A percentile compares a stretch with the other conserved stretches of the same genome.
Evolutionary conservation across 257 asterid species (phyloP).

Genomic region (Cruciata laevipes): DNA sequence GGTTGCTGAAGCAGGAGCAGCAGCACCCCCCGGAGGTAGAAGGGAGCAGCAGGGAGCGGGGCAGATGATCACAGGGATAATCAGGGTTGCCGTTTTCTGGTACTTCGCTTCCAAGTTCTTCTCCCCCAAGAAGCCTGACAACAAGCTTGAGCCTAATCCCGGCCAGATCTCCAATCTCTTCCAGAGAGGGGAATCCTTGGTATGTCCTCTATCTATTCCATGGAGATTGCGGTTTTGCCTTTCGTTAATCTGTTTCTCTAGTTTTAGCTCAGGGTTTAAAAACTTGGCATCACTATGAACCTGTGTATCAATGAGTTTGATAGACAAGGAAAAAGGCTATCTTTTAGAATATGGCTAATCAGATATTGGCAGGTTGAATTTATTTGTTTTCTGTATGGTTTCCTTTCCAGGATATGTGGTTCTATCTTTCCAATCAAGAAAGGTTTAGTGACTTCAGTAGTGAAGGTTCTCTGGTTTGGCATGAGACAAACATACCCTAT

Average conservation of each 20-base stretch:
- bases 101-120: constrained; percentile 90
- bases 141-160: too few relatives aligned
- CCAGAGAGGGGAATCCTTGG: constrained; percentile 75
- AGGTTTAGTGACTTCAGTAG: constrained; percentile 65
- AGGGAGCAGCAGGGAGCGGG: constrained; percentile 48
- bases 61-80: constrained; percentile 81
- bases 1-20: constrained; percentile 51
- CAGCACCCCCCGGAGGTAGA: constrained; percentile 21
- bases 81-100: constrained; percentile 90
- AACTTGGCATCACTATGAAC: not conserved
- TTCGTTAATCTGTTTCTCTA: not conserved
- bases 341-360: not conserved
- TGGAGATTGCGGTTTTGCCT: too few relatives aligned
- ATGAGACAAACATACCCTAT: constrained; percentile 89
- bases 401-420: constrained; percentile 81
- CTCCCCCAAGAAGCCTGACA: constrained; percentile 63
- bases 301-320: not conserved
- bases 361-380: not conserved
- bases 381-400: not conserved
- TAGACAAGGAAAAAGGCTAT: not conserved
- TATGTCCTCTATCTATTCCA: constrained; percentile 5
- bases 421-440: constrained; percentile 75
- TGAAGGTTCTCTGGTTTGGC: constrained; percentile 86
- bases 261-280: not conserved
- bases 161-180: constrained; percentile 99